Conservation (phyloP, 768 basidiomycete genomes). For the Amanita fuliginea region DNA sequence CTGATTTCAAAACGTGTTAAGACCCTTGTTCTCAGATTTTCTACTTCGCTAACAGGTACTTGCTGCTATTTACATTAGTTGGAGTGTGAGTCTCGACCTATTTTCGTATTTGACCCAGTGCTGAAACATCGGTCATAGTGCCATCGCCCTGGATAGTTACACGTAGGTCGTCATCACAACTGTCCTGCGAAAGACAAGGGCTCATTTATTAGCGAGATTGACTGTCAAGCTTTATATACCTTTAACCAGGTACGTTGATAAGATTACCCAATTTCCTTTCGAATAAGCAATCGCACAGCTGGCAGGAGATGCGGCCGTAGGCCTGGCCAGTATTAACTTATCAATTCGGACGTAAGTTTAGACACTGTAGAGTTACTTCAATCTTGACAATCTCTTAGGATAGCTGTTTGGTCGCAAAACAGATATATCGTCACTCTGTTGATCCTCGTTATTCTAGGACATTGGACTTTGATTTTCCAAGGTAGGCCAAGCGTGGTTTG, state of each 20-base stretch:
- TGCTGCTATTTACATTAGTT: constrained; percentile 51
- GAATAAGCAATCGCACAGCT: constrained; percentile 11
- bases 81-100: constrained; percentile 42
- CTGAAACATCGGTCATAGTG: constrained; percentile 19
- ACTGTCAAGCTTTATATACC: constrained; percentile 54
- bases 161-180: constrained; percentile 17
- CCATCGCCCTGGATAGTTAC: constrained; percentile 39
- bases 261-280: neutral
- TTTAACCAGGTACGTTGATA: constrained; percentile 39
- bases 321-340: constrained; percentile 40
- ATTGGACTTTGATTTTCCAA: constrained; percentile 28
- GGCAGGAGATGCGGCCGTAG: constrained; percentile 35
- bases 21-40: constrained; percentile 31
- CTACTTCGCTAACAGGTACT: constrained; percentile 60
- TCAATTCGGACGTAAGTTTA: constrained; percentile 33
- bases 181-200: neutral
- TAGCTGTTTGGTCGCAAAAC: constrained; percentile 25
- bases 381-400: constrained; percentile 3
- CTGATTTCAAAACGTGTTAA: neutral
- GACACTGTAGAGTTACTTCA: neutral
- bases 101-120: constrained; percentile 7
- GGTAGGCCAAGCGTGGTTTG: constrained; percentile 5
- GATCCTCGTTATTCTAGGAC: constrained; percentile 27
- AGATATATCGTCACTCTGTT: constrained; percentile 22
- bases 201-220: constrained; percentile 25